Evolutionary conservation across 192 early-diverging fungal species (phyloP).

Genomic region (Paraglomus occultum): DNA sequence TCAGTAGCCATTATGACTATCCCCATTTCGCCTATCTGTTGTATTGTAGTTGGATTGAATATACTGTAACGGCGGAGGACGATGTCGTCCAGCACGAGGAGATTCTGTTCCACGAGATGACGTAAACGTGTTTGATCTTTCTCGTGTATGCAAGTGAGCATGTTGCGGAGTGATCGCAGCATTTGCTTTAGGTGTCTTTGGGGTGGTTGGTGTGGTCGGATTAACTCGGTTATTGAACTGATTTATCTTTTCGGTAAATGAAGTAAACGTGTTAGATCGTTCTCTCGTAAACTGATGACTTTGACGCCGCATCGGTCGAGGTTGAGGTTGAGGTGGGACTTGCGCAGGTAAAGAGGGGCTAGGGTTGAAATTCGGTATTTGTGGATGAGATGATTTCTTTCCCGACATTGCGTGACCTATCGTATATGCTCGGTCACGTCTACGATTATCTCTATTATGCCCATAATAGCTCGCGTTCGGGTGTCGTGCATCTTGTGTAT

Average conservation of each 20-base stretch:
- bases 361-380: slow-evolving; percentile 5
- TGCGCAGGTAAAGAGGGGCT: neutral
- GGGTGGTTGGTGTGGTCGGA: neutral
- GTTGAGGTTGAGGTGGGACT: neutral
- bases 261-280: slow-evolving; percentile 18
- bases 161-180: too few relatives aligned
- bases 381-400: too few relatives aligned
- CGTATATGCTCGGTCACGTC: slow-evolving; percentile 8
- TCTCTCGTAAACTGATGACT: neutral
- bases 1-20: too few relatives aligned
- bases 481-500: slow-evolving; percentile 1
- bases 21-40: too few relatives aligned
- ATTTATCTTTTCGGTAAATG: too few relatives aligned
- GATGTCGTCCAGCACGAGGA: neutral
- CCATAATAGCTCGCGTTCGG: neutral
- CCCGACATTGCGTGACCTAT: too few relatives aligned
- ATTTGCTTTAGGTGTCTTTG: neutral
- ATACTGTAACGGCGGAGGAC: neutral
- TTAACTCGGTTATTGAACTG: neutral
- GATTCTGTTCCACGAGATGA: neutral
- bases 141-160: neutral
- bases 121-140: neutral
- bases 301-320: neutral
- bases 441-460: neutral
- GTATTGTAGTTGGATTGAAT: too few relatives aligned